Evolutionary conservation across 1,139 yeast species (phyloP), one percentile per base, ranked within the genome.

Genomic region (Zygosaccharomyces pseudobailii): DNA sequence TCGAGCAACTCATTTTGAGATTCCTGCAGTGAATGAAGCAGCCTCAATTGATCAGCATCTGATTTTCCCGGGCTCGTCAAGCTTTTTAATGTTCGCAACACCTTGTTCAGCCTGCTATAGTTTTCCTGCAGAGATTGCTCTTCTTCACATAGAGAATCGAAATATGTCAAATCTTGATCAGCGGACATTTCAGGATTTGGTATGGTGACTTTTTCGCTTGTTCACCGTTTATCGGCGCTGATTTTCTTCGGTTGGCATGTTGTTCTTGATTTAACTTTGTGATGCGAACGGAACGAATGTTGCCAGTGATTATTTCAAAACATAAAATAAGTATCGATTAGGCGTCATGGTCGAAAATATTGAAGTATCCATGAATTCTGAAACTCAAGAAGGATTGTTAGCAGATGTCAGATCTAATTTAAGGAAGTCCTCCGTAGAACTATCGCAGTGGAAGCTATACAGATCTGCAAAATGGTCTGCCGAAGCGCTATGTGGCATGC

Each of bases 391-490:
- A 22, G 38, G 43, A 6, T 22, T 48, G 8, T 17, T 53, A 17
- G 40, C 43, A 7, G 65, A 66, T 47, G 59, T 73, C 7, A 61
- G 66, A 19, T 40, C 52, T 9, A 68, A 67, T 23, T 61, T 78
- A 28, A 58, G 73, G 19, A 64, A 64, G 36, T 71, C 80, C 3
- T 65, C 74, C 1, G 53, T 56, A n/a, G 64, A 68, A 10, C 61
- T 79, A 21, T 62, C 73, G 1, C 71, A 69, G 31, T 68, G 85
- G 53, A 78, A 83, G 54, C 69, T 87, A 9, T 75, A 74, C 58
- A 84, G 83, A 49, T 80, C 88, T 0, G 76, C 92, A 5, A 87
- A 87, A 71, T 87, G 96, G 96, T 67, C 79, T 1, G 83, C 88
- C 1, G 96, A 88, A 61, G 95, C 95, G 0, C 70, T 87, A 28